phyloP scores from a whole-genome alignment of 2,329 filamentous ascomycete species.

The Xylariales sp. region DNA sequence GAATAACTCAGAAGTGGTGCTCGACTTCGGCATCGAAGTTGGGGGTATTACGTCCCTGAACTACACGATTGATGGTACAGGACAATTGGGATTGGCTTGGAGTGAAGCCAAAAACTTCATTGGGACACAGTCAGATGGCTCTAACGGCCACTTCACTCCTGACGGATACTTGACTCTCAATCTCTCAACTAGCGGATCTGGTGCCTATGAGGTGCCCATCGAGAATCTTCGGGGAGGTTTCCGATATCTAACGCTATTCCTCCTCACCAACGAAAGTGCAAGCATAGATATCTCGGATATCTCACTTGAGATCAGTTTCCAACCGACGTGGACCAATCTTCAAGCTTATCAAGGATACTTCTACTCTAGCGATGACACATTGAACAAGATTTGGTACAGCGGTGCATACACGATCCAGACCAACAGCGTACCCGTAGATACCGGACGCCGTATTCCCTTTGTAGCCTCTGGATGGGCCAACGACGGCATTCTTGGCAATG shows the following conservation, averaged over 20 bases:
- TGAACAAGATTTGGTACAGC: conserved; percentile 53
- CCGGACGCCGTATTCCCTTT: conserved; percentile 21
- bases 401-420: conserved; percentile 48
- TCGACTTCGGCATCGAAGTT: conserved; percentile 7
- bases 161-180: conserved; percentile 33
- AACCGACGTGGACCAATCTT: conserved; percentile 38
- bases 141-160: conserved; percentile 27
- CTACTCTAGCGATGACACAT: conserved; percentile 41
- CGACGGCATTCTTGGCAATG: conserved; percentile 22
- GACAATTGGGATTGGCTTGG: conserved; percentile 33
- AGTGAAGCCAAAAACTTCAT: conserved; percentile 37
- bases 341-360: conserved; percentile 50
- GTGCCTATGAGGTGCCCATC: conserved; percentile 34
- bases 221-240: conserved; percentile 36
- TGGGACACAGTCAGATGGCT: conserved; percentile 35
- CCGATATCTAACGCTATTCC: conserved; percentile 37
- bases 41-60: conserved; percentile 7
- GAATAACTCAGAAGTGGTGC: neutral
- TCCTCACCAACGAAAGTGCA: conserved; percentile 24
- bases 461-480: conserved; percentile 23
- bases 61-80: conserved; percentile 1
- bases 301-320: conserved; percentile 22
- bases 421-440: conserved; percentile 20
- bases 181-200: conserved; percentile 26
- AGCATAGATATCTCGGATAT: conserved; percentile 18